Percentiles rank a stretch among this genome's conserved stretches.
These are phyloP conservation scores for Lachancea meyersii DNA, from an alignment of 805 yeast species.

Conservation along the genomic window DNA sequence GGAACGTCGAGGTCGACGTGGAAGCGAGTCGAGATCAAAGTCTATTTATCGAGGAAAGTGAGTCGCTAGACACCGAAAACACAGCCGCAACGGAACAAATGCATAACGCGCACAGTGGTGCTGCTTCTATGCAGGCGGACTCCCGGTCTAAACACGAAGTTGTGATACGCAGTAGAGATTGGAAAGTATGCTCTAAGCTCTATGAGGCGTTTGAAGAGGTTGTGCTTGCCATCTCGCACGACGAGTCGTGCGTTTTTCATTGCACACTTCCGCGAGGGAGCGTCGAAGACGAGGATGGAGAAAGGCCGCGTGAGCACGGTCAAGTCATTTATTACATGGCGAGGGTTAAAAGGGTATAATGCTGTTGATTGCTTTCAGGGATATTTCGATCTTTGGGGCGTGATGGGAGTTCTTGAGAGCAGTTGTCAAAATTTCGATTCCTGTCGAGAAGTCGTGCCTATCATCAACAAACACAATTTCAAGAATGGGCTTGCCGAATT, in stretches of 20 bases:
- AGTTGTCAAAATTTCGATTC: too few relatives aligned
- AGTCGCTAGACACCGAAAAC: conserved; percentile 7
- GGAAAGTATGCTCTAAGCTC: conserved; percentile 60
- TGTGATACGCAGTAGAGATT: conserved; percentile 51
- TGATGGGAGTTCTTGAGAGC: too few relatives aligned
- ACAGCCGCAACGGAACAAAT: background rate
- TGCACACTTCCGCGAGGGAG: conserved; percentile 53
- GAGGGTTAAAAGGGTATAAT: conserved; percentile 25
- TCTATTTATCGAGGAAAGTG: conserved; percentile 5
- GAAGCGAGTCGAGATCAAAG: conserved; percentile 1
- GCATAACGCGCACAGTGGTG: background rate
- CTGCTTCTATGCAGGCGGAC: conserved; percentile 13
- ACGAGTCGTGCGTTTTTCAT: conserved; percentile 57
- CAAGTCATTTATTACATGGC: conserved; percentile 58
- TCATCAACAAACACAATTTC: too few relatives aligned
- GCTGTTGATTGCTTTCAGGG: background rate
- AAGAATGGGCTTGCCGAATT: too few relatives aligned
- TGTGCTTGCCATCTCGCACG: conserved; percentile 50
- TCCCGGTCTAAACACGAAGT: conserved; percentile 35
- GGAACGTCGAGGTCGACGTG: background rate
- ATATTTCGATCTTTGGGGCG: too few relatives aligned
- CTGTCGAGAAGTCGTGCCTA: too few relatives aligned
- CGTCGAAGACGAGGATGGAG: conserved; percentile 16
- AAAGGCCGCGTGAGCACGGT: conserved; percentile 43
- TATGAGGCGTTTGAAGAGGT: conserved; percentile 57